A percentile compares a stretch with the other conserved stretches of the same genome.
Conservation (phyloP, 208 protist species). For the Hexamita inflata region DNA sequence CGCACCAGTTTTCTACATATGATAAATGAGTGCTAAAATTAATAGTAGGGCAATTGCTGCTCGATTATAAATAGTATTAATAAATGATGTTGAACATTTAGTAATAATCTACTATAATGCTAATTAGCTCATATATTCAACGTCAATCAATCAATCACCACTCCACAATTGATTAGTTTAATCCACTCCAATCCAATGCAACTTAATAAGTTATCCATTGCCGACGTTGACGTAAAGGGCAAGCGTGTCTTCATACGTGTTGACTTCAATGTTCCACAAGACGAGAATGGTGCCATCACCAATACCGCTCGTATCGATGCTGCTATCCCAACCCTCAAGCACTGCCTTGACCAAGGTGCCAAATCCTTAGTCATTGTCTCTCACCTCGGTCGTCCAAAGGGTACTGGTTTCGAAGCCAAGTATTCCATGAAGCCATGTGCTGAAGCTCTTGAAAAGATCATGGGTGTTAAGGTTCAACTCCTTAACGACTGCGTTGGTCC, state of each 20-base stretch:
- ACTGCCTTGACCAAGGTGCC: constrained; percentile 68
- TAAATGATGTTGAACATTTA: too few species aligned
- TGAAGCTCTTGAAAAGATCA: constrained; percentile 64
- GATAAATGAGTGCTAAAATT: too few species aligned
- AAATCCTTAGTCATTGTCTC: constrained; percentile 44
- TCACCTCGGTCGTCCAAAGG: constrained; percentile 85
- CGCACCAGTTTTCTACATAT: too few species aligned
- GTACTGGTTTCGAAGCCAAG: constrained; percentile 46
- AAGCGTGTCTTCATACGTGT: constrained; percentile 79
- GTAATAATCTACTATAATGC: too few species aligned
- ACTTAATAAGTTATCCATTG: constrained; percentile 49
- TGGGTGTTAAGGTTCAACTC: constrained; percentile 60
- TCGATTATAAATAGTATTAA: too few species aligned
- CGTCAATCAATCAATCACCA: too few species aligned
- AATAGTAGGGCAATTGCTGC: too few species aligned
- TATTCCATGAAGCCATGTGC: constrained; percentile 71
- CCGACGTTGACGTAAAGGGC: constrained; percentile 55
- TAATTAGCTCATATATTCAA: too few species aligned
- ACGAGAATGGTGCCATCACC: constrained; percentile 61
- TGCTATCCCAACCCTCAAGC: constrained; percentile 75
- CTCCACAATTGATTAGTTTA: too few species aligned
- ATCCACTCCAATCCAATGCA: too few species aligned
- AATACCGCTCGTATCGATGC: constrained; percentile 76
- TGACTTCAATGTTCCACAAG: constrained; percentile 81
- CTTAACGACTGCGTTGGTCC: constrained; percentile 62